Base-by-base conservation (phyloP, 139 green algal species). In the Astrephomene gubernaculifera region DNA sequence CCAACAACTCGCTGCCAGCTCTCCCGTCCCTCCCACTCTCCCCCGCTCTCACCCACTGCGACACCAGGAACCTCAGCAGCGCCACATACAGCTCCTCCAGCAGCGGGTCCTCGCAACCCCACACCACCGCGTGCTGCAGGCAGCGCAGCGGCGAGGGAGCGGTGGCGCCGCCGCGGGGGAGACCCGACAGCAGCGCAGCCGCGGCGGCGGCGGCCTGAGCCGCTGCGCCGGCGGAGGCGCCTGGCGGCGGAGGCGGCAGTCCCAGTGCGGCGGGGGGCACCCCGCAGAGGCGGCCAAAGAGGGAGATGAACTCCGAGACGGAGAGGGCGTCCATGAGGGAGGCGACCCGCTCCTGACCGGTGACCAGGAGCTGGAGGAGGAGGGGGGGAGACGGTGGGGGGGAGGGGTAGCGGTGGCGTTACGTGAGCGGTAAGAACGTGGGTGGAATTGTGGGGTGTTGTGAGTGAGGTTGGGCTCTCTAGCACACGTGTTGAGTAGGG, bases 1-100 rank as follows among this genome's bases (percentile, higher is more conserved):
- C 14, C 49, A 12, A 57, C 49, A 12, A 17, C 49, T 17, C 49
- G 14, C 12, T 57, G 49, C 49, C 49, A 57, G 49, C 49, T 12
- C 12, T 17, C 49, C 14, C 14, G 49, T 57, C 49, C 49, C 17
- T 57, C 14, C 12, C 49, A 17, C 14, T 57, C 35, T 22, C 73
- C 1, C 17, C 31, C 35, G 0, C 36, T 74, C 87, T 85, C 45
- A 89, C 83, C 87, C 87, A 91, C 71, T 91, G 87, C 67, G 60
- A 44, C 38, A 93, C 60, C n/a, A 91, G 76, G 88, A 80, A 91
- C 41, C 89, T 80, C 71, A 93, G 65, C 61, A 93, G 41, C 22
- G 68, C 68, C 38, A 33, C 7, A 39, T 75, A 75, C 38, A 75
- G 41, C 25, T 75, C 68, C 68, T 75, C 68, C 78, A 93, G 65